phyloP scores from a whole-genome alignment of 805 yeast species.

The Kurtzmaniella fragi region DNA sequence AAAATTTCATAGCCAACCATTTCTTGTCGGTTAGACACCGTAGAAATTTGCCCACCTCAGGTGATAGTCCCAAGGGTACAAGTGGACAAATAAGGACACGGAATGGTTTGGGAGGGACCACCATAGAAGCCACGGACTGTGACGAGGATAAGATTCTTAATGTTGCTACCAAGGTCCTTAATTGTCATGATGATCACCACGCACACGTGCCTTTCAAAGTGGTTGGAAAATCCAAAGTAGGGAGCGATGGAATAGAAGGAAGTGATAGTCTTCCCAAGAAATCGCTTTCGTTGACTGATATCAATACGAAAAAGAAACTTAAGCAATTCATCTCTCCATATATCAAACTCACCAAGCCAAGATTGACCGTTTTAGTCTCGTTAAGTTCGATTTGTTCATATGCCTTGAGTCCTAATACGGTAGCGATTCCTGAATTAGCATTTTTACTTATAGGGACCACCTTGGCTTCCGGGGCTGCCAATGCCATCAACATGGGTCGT shows the following conservation, averaged over 20 bases:
- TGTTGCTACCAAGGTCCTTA: slow-evolving; percentile 41
- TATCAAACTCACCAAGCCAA: slow-evolving; percentile 83
- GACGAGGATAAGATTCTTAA: slow-evolving; percentile 11
- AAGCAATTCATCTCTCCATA: slow-evolving; percentile 54
- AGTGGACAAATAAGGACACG: slow-evolving; percentile 7
- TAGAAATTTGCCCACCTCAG: not conserved
- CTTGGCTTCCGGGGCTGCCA: slow-evolving; percentile 87
- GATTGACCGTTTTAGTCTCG: slow-evolving; percentile 81
- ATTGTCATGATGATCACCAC: slow-evolving; percentile 36
- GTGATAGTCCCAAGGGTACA: slow-evolving; percentile 3
- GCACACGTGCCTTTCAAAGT: slow-evolving; percentile 55
- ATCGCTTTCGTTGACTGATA: not conserved
- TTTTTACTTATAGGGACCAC: slow-evolving; percentile 82
- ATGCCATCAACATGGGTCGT: slow-evolving; percentile 95
- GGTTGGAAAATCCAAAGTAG: slow-evolving; percentile 27
- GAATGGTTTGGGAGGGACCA: slow-evolving; percentile 4
- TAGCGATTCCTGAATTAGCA: slow-evolving; percentile 63
- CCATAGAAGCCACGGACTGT: no score
- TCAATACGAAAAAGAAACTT: slow-evolving; percentile 18
- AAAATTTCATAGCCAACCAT: slow-evolving; percentile 31
- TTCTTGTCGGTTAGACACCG: slow-evolving; percentile 8
- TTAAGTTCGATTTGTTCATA: slow-evolving; percentile 90
- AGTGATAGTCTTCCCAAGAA: not conserved
- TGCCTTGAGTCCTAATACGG: slow-evolving; percentile 83
- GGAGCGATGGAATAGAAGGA: not conserved